Conservation (phyloP, 2,329 filamentous ascomycete genomes). For the Ambrosiella cleistominuta region DNA sequence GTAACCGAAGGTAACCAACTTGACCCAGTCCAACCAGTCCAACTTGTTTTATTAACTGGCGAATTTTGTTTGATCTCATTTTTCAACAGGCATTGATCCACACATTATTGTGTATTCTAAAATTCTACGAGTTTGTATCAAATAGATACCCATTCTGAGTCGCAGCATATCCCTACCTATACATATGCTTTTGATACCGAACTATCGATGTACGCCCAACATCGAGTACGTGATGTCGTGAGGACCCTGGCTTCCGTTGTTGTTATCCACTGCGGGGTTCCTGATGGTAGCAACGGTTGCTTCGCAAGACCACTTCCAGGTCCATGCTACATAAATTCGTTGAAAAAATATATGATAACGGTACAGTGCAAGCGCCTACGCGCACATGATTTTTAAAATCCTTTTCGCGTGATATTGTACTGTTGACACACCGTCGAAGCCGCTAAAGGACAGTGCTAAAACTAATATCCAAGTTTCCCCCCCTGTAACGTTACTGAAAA, state of each 20-base stretch:
- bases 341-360: no score
- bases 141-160: no score
- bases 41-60: no score
- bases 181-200: not conserved
- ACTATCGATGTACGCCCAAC: not conserved
- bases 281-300: not conserved
- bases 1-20: no score
- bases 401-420: not conserved
- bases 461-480: not conserved
- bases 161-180: no score
- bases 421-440: not conserved
- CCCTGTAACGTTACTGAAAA: not conserved
- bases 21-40: no score
- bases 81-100: no score
- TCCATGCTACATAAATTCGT: no score
- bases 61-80: no score
- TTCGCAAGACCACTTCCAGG: not conserved
- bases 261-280: not conserved
- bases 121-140: no score
- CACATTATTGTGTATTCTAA: no score
- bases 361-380: no score
- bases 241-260: not conserved
- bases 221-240: not conserved
- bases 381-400: not conserved
- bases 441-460: not conserved